Conservation (phyloP, 2,329 filamentous ascomycete genomes). For the Ophioceras dolichostomum region DNA sequence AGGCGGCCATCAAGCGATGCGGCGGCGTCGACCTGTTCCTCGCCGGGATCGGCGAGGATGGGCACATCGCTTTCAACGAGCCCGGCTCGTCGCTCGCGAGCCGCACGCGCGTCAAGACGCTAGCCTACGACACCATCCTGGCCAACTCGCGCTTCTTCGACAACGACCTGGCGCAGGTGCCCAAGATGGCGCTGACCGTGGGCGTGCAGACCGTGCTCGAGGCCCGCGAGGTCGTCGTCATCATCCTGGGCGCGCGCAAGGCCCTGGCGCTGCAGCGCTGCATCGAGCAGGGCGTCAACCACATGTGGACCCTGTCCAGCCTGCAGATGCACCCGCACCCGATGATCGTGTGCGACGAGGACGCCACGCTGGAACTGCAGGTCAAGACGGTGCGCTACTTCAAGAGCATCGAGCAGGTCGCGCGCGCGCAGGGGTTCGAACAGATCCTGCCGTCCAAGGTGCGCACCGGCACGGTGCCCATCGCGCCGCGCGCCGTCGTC, state of each 20-base stretch:
- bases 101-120: constrained; percentile 62
- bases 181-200: constrained; percentile 60
- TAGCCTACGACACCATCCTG: constrained; percentile 66
- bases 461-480: constrained; percentile 26
- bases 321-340: constrained; percentile 62
- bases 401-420: constrained; percentile 46
- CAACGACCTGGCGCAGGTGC: constrained; percentile 51
- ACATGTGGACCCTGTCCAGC: constrained; percentile 69
- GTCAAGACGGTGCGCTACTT: constrained; percentile 55
- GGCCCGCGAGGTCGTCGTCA: constrained; percentile 60
- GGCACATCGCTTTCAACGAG: constrained; percentile 75
- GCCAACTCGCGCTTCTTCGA: constrained; percentile 66
- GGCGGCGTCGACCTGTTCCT: constrained; percentile 70
- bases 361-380: constrained; percentile 51
- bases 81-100: constrained; percentile 60
- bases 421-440: constrained; percentile 29
- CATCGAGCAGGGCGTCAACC: constrained; percentile 62
- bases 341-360: constrained; percentile 64
- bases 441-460: constrained; percentile 38
- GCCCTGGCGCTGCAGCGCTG: constrained; percentile 59
- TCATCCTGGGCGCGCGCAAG: constrained; percentile 63
- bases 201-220: constrained; percentile 43
- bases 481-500: constrained; percentile 16
- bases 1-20: constrained; percentile 52
- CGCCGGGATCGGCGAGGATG: constrained; percentile 64